Evolutionary conservation across 331 rosid genomes (phyloP).

Genomic region (Telfairia occidentalis): DNA sequence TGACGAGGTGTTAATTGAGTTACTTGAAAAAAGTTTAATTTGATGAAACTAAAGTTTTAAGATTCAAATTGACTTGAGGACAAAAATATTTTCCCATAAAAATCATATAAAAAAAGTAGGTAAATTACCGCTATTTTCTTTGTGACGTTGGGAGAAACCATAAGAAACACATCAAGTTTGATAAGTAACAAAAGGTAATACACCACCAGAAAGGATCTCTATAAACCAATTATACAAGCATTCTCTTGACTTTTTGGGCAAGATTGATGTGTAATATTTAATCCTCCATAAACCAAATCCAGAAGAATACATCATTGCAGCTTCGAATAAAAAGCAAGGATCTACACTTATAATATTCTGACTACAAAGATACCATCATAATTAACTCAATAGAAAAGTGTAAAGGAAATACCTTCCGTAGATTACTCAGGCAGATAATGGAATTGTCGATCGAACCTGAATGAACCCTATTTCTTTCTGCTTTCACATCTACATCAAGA

Average conservation of each 20-base stretch:
- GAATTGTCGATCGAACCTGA: conserved; percentile 72
- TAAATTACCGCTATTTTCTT: background rate
- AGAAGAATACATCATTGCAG: background rate
- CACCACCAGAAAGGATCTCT: too few relatives aligned
- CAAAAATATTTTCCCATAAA: background rate
- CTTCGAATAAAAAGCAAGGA: background rate
- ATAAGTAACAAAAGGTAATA: background rate
- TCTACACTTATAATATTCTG: background rate
- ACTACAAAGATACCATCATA: background rate
- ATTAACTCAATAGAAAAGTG: background rate
- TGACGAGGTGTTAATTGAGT: background rate
- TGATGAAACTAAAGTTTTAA: background rate
- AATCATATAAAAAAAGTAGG: background rate
- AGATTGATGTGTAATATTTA: background rate
- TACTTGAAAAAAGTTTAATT: background rate
- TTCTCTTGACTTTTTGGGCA: too few relatives aligned
- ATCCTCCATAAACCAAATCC: background rate
- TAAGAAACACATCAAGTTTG: background rate
- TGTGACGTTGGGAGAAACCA: background rate
- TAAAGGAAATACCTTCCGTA: conserved; percentile 48
- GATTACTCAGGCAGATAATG: conserved; percentile 65
- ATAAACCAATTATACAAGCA: too few relatives aligned
- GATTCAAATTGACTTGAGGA: background rate
- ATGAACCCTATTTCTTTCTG: conserved; percentile 73
- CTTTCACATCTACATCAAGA: conserved; percentile 75